Conservation (phyloP, 495 filamentous ascomycete species). For the Terfezia boudieri region DNA sequence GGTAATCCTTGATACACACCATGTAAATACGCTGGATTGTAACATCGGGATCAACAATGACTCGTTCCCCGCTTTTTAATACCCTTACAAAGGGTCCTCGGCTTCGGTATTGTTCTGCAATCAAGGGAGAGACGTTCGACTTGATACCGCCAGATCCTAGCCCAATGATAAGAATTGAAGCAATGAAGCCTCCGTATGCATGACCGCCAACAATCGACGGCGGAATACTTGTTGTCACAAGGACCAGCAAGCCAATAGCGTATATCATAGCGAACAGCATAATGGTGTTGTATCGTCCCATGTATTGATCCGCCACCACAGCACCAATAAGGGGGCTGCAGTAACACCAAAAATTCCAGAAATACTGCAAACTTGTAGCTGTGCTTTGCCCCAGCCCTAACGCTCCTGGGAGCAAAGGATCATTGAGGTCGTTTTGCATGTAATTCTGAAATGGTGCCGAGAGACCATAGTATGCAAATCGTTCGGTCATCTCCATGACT, state of each 20-base stretch:
- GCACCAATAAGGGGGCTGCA: conserved; percentile 24
- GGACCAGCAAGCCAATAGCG: conserved; percentile 22
- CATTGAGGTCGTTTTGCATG: conserved; percentile 28
- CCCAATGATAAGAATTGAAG: conserved; percentile 30
- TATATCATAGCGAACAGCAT: conserved; percentile 29
- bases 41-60: conserved; percentile 51
- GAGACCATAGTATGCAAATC: conserved; percentile 46
- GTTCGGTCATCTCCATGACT: conserved; percentile 41
- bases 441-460: conserved; percentile 35
- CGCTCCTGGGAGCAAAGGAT: conserved; percentile 30
- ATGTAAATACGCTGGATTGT: conserved; percentile 57
- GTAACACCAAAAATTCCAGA: conserved; percentile 36
- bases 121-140: conserved; percentile 38
- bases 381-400: conserved; percentile 29
- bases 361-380: conserved; percentile 36
- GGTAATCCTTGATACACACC: conserved; percentile 6
- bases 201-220: conserved; percentile 15
- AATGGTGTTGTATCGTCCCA: conserved; percentile 51
- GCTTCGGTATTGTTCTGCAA: conserved; percentile 51
- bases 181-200: conserved; percentile 19
- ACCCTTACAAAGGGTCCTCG: conserved; percentile 35
- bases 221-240: conserved; percentile 20
- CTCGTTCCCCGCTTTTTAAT: conserved; percentile 44
- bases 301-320: conserved; percentile 40
- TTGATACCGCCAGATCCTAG: conserved; percentile 57